Percentiles rank a stretch among this genome's conserved stretches.
Evolutionary conservation across 768 basidiomycete genomes (phyloP).

Genomic region (Tricholomella constricta): DNA sequence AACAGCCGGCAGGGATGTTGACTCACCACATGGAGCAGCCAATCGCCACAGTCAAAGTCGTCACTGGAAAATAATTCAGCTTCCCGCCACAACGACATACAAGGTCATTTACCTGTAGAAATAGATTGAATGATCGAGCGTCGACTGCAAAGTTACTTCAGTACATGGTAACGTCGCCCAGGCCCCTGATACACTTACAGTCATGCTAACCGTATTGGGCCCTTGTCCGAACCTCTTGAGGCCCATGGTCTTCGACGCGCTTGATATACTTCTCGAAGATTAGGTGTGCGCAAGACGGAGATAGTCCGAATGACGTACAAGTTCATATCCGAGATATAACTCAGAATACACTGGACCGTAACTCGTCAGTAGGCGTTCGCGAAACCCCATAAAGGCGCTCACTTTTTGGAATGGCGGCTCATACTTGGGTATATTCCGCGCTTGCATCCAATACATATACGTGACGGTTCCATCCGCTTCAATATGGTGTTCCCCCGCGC

Average conservation of each 20-base stretch:
- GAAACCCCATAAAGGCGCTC: not conserved
- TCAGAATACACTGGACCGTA: conserved; percentile 64
- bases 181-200: conserved; percentile 41
- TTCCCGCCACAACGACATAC: not conserved
- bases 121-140: conserved; percentile 78
- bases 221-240: conserved; percentile 51
- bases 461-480: conserved; percentile 48
- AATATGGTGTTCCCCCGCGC: conserved; percentile 44
- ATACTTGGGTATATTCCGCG: conserved; percentile 65
- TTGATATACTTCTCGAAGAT: conserved; percentile 49
- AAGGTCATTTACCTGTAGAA: conserved; percentile 64
- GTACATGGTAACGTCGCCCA: conserved; percentile 2
- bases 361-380: not conserved
- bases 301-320: conserved; percentile 52
- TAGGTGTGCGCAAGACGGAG: not conserved
- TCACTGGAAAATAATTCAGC: conserved; percentile 45
- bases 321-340: conserved; percentile 76
- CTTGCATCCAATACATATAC: conserved; percentile 81
- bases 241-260: conserved; percentile 54
- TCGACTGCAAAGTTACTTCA: conserved; percentile 45
- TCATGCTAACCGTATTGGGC: conserved; percentile 59
- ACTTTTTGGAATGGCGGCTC: conserved; percentile 80
- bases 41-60: conserved; percentile 76
- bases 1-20: not conserved
- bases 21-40: conserved; percentile 76